Evolutionary conservation across 1,139 yeast genomes (phyloP).

Genomic region (Pichia inconspicua): DNA sequence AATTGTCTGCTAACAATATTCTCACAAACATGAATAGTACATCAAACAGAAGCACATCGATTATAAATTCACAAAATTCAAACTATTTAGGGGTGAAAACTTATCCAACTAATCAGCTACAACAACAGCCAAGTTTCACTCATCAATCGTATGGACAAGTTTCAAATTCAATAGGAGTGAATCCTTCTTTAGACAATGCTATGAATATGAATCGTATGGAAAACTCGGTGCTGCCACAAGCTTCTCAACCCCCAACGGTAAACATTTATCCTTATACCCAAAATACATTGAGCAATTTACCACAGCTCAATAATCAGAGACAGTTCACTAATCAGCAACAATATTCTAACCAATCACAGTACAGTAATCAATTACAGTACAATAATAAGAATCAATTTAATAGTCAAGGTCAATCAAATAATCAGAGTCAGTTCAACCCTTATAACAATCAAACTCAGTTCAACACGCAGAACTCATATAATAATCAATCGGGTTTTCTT

Average conservation of each 20-base stretch:
- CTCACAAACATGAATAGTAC: background rate
- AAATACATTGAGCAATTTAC: background rate
- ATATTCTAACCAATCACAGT: no score
- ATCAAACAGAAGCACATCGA: background rate
- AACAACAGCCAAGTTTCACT: background rate
- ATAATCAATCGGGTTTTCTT: slow-evolving; percentile 1
- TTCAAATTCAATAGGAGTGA: background rate
- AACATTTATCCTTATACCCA: background rate
- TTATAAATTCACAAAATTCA: background rate
- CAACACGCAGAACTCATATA: background rate
- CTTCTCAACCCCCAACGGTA: background rate
- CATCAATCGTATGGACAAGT: background rate
- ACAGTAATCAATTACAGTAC: no score
- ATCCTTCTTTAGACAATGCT: background rate
- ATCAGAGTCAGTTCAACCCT: background rate
- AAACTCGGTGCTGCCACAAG: background rate
- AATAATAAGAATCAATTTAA: no score
- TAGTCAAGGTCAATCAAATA: no score
- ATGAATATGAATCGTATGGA: background rate
- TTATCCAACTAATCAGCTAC: background rate
- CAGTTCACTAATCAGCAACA: background rate
- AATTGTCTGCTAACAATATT: background rate
- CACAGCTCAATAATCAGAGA: background rate
- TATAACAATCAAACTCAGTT: background rate
- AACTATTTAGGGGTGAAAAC: background rate